These are phyloP conservation scores for Globisporangium iwayamae DNA, from an alignment of 352 stramenopile species.

Conservation along the genomic window DNA sequence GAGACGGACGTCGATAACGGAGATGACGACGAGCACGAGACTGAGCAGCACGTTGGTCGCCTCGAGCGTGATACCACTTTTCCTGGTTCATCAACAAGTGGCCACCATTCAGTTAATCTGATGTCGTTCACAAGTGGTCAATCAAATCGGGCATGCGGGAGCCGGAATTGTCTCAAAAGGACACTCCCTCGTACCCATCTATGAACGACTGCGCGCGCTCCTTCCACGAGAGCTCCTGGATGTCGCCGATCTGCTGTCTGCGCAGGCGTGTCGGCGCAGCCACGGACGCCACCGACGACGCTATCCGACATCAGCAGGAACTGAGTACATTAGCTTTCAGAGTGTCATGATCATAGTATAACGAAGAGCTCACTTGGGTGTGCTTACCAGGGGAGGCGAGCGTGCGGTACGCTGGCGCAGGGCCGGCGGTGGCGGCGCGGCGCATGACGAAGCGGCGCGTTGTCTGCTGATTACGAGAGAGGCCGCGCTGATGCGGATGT, in stretches of 20 bases:
- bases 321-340: not conserved
- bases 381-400: conserved; percentile 3
- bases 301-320: not conserved
- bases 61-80: conserved; percentile 31
- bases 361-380: not conserved
- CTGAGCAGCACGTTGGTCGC: conserved; percentile 43
- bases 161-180: not conserved
- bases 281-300: not conserved
- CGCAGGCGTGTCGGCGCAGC: not conserved
- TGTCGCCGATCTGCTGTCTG: conserved; percentile 27
- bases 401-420: not conserved
- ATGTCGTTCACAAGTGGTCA: not conserved
- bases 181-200: conserved; percentile 24
- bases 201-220: conserved; percentile 42
- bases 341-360: not conserved
- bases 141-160: not conserved
- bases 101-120: not conserved
- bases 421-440: not conserved
- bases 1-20: conserved; percentile 30
- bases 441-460: not conserved
- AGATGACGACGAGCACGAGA: conserved; percentile 38
- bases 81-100: conserved; percentile 12
- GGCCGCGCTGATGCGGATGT: not conserved
- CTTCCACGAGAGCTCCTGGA: conserved; percentile 40
- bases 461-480: not conserved